Evolutionary conservation across 371 early-diverging fungal genomes (phyloP).

Genomic region (Mucor plumbeus): DNA sequence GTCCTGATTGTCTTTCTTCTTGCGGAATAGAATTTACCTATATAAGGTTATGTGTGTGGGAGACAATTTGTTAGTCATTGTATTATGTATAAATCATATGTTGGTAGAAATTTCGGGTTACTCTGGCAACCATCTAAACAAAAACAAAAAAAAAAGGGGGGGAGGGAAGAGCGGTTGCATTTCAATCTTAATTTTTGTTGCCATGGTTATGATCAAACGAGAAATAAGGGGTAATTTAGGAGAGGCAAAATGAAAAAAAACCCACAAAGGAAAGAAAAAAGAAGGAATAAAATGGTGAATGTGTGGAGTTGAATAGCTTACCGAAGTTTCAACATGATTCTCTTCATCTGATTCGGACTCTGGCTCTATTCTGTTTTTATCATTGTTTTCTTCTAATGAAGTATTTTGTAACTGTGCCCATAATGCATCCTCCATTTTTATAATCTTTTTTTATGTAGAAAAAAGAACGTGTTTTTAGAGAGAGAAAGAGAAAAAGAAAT

Average conservation of each 20-base stretch:
- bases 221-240: conserved; percentile 1
- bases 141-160: neutral
- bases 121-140: neutral
- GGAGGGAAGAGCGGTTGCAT: neutral
- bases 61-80: conserved; percentile 6
- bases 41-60: conserved; percentile 12
- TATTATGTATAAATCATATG: conserved; percentile 8
- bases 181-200: neutral
- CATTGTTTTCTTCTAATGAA: conserved; percentile 26
- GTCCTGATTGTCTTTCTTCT: conserved; percentile 31
- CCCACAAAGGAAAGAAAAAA: neutral
- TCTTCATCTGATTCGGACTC: conserved; percentile 27
- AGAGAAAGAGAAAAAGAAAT: conserved; percentile 10
- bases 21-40: conserved; percentile 12
- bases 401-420: conserved; percentile 39
- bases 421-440: conserved; percentile 45
- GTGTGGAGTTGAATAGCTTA: neutral
- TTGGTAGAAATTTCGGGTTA: conserved; percentile 5
- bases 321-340: conserved; percentile 1
- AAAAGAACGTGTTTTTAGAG: neutral
- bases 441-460: conserved; percentile 6
- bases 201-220: neutral
- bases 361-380: conserved; percentile 22
- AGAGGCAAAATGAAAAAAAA: neutral
- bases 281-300: neutral